Evolutionary conservation across 306 rosid genomes (phyloP), one percentile per base, ranked within the genome.

Genomic region (Senna tora): DNA sequence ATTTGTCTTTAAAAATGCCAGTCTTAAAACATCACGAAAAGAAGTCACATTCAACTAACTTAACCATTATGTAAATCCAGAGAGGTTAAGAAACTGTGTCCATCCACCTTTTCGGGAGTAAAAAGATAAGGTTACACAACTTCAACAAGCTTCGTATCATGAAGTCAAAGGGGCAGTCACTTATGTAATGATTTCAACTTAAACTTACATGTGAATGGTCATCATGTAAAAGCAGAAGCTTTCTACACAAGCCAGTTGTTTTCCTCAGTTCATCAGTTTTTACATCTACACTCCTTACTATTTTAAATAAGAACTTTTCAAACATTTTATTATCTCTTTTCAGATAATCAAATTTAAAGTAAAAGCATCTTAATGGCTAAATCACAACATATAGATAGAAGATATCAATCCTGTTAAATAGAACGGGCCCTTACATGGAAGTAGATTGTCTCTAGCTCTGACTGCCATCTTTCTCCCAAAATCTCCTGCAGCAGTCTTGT

Each of bases 401-500:
- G 80, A 76, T 62, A 80, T 36, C 38, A 80, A 69, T 36, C 11
- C 22, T 69, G 71, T 67, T 61, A 30, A 69, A 39, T 39, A 71
- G 67, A 87, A 54, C 20, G 56, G 65, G 80, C 69, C 58, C 97
- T 88, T 87, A 90, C 98, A 87, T 51, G 92, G 98, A 81, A 93
- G 97, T 57, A 88, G 76, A 66, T 82, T 88, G 76, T 90, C 98
- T 82, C 89, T 87, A 19, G 97, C 92, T 75, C 96, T 86, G 73
- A 88, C 83, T 62, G 98, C 93, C 96, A 89, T 88, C 87, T 87
- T 90, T 75, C 98, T 87, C 74, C 89, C 89, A 80, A 93, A 93
- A 83, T 93, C 98, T 69, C 92, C 93, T 25, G 77, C 86, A 46
- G 88, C 89, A 71, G 78, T 81, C 82, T 90, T 88, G 84, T 90